phyloP scores from a whole-genome alignment of 2,329 filamentous ascomycete species.

The Clarireedia monteithiana region DNA sequence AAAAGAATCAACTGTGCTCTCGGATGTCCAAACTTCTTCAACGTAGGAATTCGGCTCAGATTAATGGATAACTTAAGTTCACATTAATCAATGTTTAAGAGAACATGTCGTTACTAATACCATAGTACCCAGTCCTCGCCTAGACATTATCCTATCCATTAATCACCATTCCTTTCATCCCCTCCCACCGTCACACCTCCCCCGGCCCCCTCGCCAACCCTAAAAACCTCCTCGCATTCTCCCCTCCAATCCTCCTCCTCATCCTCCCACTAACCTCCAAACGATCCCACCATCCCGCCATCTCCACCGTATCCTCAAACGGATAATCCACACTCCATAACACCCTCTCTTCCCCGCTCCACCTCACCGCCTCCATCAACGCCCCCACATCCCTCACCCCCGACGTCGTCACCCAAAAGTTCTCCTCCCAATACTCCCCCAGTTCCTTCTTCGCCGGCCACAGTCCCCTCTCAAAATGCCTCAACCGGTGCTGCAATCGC shows the following conservation, averaged over 20 bases:
- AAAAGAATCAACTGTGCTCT: too few relatives aligned
- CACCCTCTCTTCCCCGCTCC: constrained; percentile 35
- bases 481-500: background rate
- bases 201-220: background rate
- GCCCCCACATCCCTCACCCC: constrained; percentile 38
- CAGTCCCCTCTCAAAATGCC: background rate
- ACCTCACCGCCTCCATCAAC: constrained; percentile 35
- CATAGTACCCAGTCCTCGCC: too few relatives aligned
- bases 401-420: constrained; percentile 49
- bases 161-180: too few relatives aligned
- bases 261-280: constrained; percentile 8
- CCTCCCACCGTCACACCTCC: background rate
- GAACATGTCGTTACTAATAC: too few relatives aligned
- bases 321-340: constrained; percentile 40
- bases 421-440: constrained; percentile 40
- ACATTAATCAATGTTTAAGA: too few relatives aligned
- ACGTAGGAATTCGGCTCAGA: too few relatives aligned
- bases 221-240: constrained; percentile 9
- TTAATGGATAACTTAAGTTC: too few relatives aligned
- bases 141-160: background rate
- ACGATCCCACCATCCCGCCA: constrained; percentile 15
- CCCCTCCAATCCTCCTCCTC: constrained; percentile 11
- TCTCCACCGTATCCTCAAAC: constrained; percentile 17
- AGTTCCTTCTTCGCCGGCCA: background rate
- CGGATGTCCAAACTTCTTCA: too few relatives aligned